Evolutionary conservation across 2,329 filamentous ascomycete genomes (phyloP).

Genomic region (Xylaria sp.): DNA sequence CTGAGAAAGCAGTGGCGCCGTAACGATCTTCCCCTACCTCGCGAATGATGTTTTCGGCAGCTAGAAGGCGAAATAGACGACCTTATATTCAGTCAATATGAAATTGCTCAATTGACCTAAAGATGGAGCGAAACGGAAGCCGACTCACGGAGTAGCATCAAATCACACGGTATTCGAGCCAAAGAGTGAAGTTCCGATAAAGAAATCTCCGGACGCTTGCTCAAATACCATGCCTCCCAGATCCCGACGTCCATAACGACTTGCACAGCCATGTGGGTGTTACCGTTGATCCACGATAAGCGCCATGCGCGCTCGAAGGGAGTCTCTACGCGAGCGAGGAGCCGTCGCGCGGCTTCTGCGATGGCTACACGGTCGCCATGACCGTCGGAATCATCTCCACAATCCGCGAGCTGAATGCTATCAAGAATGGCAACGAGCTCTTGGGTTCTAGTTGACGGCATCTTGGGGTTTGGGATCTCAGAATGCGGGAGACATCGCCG

Average conservation of each 20-base stretch:
- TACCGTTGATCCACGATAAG: constrained; percentile 31
- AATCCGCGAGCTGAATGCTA: constrained; percentile 6
- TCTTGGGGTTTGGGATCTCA: neutral
- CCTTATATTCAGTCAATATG: constrained; percentile 17
- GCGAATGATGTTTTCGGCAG: constrained; percentile 26
- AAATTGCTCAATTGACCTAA: no score
- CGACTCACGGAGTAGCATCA: constrained; percentile 29
- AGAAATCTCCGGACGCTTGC: constrained; percentile 23
- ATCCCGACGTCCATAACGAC: constrained; percentile 25
- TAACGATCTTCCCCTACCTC: constrained; percentile 33
- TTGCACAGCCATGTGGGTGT: constrained; percentile 22
- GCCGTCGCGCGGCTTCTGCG: constrained; percentile 21
- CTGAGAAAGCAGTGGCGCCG: constrained; percentile 29
- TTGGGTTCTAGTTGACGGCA: constrained; percentile 17
- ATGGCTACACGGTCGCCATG: constrained; percentile 15
- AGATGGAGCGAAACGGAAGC: neutral
- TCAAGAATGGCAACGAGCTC: constrained; percentile 24
- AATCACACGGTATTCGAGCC: constrained; percentile 25
- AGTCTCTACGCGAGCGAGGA: constrained; percentile 31
- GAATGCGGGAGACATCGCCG: neutral
- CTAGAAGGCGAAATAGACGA: constrained; percentile 34
- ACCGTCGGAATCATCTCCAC: neutral
- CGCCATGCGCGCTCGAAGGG: constrained; percentile 35
- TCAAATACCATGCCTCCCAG: constrained; percentile 29
- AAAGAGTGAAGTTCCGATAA: constrained; percentile 25